phyloP scores from a whole-genome alignment of 192 early-diverging fungal species.

The Podila minutissima region DNA sequence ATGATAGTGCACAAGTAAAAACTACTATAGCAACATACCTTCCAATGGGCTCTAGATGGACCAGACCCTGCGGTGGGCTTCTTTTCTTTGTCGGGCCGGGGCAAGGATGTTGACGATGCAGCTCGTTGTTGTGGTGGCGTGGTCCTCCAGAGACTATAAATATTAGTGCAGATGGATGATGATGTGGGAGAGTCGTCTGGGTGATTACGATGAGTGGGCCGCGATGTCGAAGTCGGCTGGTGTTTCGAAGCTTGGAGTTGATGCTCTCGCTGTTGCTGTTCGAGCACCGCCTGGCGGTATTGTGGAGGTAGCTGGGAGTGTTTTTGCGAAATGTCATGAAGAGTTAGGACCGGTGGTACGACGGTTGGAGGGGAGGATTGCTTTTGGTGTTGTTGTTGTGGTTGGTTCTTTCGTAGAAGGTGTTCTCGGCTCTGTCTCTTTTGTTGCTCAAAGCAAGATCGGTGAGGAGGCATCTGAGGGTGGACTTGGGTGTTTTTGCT shows the following conservation, averaged over 20 bases:
- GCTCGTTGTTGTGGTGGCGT: not conserved
- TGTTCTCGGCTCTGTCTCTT: slow-evolving; percentile 6
- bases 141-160: not conserved
- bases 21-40: not conserved
- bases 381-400: not conserved
- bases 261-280: slow-evolving; percentile 28
- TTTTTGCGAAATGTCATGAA: slow-evolving; percentile 30
- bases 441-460: slow-evolving; percentile 3
- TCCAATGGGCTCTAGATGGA: not conserved
- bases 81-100: no score
- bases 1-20: not conserved
- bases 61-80: not conserved
- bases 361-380: slow-evolving; percentile 2
- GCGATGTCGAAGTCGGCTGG: slow-evolving; percentile 18
- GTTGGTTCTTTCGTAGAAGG: not conserved
- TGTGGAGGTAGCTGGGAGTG: slow-evolving; percentile 41
- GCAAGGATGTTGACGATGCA: not conserved
- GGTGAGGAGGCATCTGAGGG: slow-evolving; percentile 1
- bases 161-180: not conserved
- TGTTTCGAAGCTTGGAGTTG: slow-evolving; percentile 17
- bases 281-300: slow-evolving; percentile 43
- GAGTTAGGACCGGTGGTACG: slow-evolving; percentile 9
- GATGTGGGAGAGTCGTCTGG: not conserved
- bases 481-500: not conserved
- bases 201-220: not conserved